Conservation (phyloP, 2,329 filamentous ascomycete species). For the Cercospora zeae-maydis region DNA sequence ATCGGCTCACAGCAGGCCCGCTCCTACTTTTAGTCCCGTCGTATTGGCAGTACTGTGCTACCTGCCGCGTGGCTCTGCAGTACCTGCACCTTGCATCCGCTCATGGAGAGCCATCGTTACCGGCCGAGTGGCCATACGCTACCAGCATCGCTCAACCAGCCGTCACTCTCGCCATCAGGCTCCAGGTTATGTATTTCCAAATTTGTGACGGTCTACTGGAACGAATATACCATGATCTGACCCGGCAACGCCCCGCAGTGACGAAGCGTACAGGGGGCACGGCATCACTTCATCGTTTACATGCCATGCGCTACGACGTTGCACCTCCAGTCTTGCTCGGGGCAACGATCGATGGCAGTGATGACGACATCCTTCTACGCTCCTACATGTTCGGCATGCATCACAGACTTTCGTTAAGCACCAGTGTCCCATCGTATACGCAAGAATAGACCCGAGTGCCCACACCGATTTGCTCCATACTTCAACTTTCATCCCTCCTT, state of each 20-base stretch:
- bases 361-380: not conserved
- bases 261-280: not conserved
- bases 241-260: not conserved
- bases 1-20: slow-evolving; percentile 38
- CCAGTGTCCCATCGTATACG: not conserved
- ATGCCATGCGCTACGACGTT: not conserved
- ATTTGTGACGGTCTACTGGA: not conserved
- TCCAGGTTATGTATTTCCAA: not conserved
- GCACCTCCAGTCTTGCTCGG: not conserved
- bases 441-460: not conserved
- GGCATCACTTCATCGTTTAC: not conserved
- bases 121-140: not conserved
- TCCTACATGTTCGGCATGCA: not conserved
- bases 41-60: slow-evolving; percentile 43
- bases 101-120: not conserved
- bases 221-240: not conserved
- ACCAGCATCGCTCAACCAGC: not conserved
- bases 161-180: not conserved
- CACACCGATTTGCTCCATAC: not conserved
- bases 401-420: not conserved
- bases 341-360: not conserved
- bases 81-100: not conserved
- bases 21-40: slow-evolving; percentile 49
- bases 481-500: not conserved
- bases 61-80: not conserved